Conservation (phyloP, 352 stramenopile genomes). For the Phytophthora sp. region DNA sequence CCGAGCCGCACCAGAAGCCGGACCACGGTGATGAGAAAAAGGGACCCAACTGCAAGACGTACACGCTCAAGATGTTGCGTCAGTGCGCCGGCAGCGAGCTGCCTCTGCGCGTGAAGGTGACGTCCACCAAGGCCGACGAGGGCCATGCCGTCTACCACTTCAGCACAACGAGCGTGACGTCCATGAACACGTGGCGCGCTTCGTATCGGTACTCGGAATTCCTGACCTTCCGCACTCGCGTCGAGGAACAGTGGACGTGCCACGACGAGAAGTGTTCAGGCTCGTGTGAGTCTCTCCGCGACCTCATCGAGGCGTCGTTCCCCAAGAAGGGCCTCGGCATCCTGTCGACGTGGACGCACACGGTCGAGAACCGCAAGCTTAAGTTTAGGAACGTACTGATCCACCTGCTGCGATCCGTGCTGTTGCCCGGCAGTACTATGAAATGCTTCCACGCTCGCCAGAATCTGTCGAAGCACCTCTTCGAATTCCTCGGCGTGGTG, state of each 20-base stretch:
- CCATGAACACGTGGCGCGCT: constrained; percentile 56
- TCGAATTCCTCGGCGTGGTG: constrained; percentile 63
- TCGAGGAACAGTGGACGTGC: constrained; percentile 67
- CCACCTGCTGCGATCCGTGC: constrained; percentile 66
- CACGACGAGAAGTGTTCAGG: constrained; percentile 59
- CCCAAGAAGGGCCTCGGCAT: constrained; percentile 58
- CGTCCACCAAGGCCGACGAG: constrained; percentile 48
- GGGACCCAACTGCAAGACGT: constrained; percentile 41
- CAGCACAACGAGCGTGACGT: constrained; percentile 54
- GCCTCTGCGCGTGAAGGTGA: constrained; percentile 56
- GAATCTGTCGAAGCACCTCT: constrained; percentile 51
- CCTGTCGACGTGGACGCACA: constrained; percentile 53
- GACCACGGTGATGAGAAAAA: constrained; percentile 15
- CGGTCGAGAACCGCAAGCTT: constrained; percentile 53
- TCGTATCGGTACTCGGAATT: constrained; percentile 78
- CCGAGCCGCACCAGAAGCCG: constrained; percentile 24
- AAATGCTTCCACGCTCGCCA: constrained; percentile 66
- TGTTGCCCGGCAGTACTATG: constrained; percentile 71
- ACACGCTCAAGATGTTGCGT: constrained; percentile 56
- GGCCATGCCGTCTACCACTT: constrained; percentile 65
- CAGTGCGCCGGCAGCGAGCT: constrained; percentile 48
- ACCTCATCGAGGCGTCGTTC: constrained; percentile 66
- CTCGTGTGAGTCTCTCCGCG: constrained; percentile 70
- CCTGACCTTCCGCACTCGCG: constrained; percentile 58
- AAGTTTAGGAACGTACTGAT: constrained; percentile 75